Percentiles rank a stretch among this genome's conserved stretches.
Evolutionary conservation across 495 filamentous ascomycete species (phyloP).

Genomic region (Beverwykella pulmonaria): DNA sequence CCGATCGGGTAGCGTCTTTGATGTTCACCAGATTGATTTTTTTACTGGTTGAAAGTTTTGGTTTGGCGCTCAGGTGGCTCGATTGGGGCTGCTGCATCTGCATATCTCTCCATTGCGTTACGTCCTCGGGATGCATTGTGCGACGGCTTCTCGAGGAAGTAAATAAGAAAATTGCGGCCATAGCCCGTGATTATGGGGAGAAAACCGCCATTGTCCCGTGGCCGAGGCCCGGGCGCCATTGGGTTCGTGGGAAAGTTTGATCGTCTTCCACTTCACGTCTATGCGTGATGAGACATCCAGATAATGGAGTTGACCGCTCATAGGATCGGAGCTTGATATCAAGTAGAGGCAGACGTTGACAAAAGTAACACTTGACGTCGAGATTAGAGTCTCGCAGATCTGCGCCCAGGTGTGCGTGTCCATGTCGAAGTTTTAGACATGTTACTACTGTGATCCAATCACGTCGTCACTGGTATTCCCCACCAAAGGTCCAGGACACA

Average conservation of each 20-base stretch:
- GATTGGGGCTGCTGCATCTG: conserved; percentile 58
- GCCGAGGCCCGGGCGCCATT: conserved; percentile 50
- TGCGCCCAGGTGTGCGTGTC: no score
- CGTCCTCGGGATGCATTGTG: background rate
- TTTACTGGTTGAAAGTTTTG: conserved; percentile 11
- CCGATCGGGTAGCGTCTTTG: conserved; percentile 54
- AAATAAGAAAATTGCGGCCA: conserved; percentile 57
- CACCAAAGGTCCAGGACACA: no score
- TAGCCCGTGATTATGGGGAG: conserved; percentile 54
- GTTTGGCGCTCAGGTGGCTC: conserved; percentile 17
- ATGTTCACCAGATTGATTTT: conserved; percentile 51
- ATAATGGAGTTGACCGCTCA: conserved; percentile 50
- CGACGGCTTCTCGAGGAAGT: conserved; percentile 52
- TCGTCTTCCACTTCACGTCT: conserved; percentile 49
- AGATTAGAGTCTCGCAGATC: no score
- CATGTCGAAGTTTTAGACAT: no score
- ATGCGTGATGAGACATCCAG: conserved; percentile 49
- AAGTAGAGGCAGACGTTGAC: conserved; percentile 51
- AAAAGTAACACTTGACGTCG: conserved; percentile 45
- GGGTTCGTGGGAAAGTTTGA: conserved; percentile 54
- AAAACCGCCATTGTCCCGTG: conserved; percentile 50
- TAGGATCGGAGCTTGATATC: conserved; percentile 43
- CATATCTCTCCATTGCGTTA: conserved; percentile 49
- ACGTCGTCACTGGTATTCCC: no score
- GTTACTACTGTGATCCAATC: no score